phyloP scores from a whole-genome alignment of 2,329 filamentous ascomycete species.

The Xylaria sp. region DNA sequence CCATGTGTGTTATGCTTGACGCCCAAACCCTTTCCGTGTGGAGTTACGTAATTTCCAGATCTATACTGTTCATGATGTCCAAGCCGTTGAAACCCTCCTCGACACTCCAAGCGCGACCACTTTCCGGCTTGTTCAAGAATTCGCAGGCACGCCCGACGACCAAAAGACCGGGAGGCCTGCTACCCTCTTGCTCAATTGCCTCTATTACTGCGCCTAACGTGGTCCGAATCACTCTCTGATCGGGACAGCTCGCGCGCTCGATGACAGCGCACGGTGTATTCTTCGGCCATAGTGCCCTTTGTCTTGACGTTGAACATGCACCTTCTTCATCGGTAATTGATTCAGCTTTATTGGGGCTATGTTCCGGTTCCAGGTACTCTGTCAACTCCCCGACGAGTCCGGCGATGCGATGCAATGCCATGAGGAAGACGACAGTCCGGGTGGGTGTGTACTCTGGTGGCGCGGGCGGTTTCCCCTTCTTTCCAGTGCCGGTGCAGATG shows the following conservation, averaged over 20 bases:
- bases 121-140: constrained; percentile 66
- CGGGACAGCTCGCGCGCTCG: constrained; percentile 90
- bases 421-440: constrained; percentile 89
- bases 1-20: not conserved
- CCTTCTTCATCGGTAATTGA: constrained; percentile 35
- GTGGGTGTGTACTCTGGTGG: constrained; percentile 78
- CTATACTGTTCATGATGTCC: constrained; percentile 50
- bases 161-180: constrained; percentile 83
- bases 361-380: constrained; percentile 42
- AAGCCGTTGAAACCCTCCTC: constrained; percentile 85
- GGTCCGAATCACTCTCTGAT: constrained; percentile 90
- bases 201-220: constrained; percentile 78
- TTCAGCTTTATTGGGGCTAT: constrained; percentile 41
- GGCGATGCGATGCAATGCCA: constrained; percentile 86
- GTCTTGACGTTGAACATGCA: not conserved
- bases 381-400: constrained; percentile 77
- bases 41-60: constrained; percentile 22
- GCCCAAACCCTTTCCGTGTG: not conserved
- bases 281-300: constrained; percentile 66
- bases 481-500: constrained; percentile 94
- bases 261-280: constrained; percentile 90
- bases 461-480: constrained; percentile 82
- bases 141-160: constrained; percentile 86
- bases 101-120: constrained; percentile 74
- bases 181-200: constrained; percentile 88